A percentile compares a stretch with the other conserved stretches of the same genome.
Conservation (phyloP, 2,329 filamentous ascomycete genomes). For the Pseudocercospora crystallina region DNA sequence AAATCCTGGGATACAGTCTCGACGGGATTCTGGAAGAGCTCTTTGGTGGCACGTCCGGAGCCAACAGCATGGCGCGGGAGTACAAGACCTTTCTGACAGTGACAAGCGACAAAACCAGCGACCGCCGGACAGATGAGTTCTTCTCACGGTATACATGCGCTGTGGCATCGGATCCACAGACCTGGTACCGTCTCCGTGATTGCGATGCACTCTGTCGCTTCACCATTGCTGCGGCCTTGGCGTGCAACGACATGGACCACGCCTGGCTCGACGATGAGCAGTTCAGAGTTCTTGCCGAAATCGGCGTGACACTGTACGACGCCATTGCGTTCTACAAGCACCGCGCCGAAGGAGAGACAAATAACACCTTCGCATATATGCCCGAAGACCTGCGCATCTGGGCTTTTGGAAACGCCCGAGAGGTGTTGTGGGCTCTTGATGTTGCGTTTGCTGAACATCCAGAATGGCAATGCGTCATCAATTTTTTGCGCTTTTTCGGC, state of each 20-base stretch:
- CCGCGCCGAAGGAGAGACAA: conserved; percentile 36
- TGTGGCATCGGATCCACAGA: conserved; percentile 28
- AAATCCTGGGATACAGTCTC: conserved; percentile 19
- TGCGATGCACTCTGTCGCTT: conserved; percentile 36
- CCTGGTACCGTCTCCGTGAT: conserved; percentile 38
- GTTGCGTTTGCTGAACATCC: conserved; percentile 21
- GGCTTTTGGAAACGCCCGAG: conserved; percentile 27
- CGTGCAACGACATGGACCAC: conserved; percentile 32
- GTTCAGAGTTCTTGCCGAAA: conserved; percentile 27
- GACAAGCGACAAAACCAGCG: conserved; percentile 22
- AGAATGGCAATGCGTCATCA: conserved; percentile 14
- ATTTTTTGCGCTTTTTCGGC: conserved; percentile 34
- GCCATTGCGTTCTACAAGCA: conserved; percentile 39
- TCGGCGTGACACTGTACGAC: conserved; percentile 35
- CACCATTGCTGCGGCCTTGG: conserved; percentile 34
- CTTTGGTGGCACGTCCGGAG: conserved; percentile 25
- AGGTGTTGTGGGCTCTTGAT: conserved; percentile 39
- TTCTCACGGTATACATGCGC: conserved; percentile 34
- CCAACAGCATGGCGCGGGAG: conserved; percentile 21
- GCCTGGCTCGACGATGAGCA: conserved; percentile 27
- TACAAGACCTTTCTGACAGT: conserved; percentile 23
- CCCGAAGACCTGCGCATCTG: conserved; percentile 25
- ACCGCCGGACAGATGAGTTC: conserved; percentile 18
- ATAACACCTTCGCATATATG: conserved; percentile 37
- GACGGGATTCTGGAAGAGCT: conserved; percentile 31